Evolutionary conservation across 1,139 yeast genomes (phyloP), one percentile per base, ranked within the genome.

Genomic region (Spathaspora sp.): DNA sequence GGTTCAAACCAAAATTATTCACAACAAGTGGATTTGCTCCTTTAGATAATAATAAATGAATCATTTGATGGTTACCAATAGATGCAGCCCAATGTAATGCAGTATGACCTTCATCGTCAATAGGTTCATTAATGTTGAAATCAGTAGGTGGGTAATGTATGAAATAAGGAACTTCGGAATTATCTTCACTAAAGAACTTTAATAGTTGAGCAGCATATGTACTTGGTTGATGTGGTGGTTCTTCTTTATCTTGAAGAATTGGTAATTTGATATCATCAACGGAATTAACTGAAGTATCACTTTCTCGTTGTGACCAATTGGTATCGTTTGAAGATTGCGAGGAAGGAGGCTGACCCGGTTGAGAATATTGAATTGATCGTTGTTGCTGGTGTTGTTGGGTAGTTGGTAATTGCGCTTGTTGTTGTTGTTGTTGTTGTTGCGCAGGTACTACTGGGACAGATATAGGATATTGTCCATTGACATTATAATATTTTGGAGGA

Each of bases 51-150:
- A 93, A 67, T 17, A 89, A 69, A 54, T 85, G 88, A 44, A 90
- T 81, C 62, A 91, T 77, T 39, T 80, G 80, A 45, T 82, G 68
- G 55, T 87, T 84, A 7, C 97, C 97, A 74, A 93, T 86, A 0
- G 98, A 90, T 9, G 96, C 82, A 0, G 98, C 97, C 99, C 99
- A 93, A 63, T 93, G 98, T 53, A 93, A 77, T 0, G 97, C 90
- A 0, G 97, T 88, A 58, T 93, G 97, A 0, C 97, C 97, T 64
- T 93, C 98, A 55, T 89, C 95, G 59, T 93, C 99, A 40, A 93
- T 89, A 5, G 91, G 82, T 52, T 82, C 91, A 65, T 91, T 89
- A 52, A 90, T 82, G 57, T 89, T 85, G 57, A 89, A 86, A 55
- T 89, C 89, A 17, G 75, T 70, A 0, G 97, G 96, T 2, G 95